These are phyloP conservation scores for Microcyclosporella mali DNA, from an alignment of 2,329 filamentous ascomycete genomes.

Conservation along the genomic window DNA sequence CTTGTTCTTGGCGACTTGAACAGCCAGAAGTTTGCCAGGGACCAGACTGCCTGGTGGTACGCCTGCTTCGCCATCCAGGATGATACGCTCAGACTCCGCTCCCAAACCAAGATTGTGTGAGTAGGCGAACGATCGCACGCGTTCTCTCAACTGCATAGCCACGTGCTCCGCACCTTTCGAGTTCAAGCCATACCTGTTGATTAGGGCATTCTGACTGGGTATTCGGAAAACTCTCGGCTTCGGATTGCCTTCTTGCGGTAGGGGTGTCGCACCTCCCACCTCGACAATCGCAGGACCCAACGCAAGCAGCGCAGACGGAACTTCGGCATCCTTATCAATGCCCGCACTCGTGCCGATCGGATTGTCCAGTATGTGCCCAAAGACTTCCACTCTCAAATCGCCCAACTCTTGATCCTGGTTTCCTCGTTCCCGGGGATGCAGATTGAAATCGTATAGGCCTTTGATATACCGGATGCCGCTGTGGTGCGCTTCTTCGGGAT, in stretches of 20 bases:
- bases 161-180: slow-evolving; percentile 83
- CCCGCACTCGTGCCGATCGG: slow-evolving; percentile 93
- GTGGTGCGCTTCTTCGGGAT: slow-evolving; percentile 90
- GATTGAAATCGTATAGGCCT: slow-evolving; percentile 62
- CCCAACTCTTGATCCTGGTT: slow-evolving; percentile 46
- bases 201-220: slow-evolving; percentile 74
- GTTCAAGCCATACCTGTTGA: slow-evolving; percentile 95
- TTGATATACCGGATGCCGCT: slow-evolving; percentile 66
- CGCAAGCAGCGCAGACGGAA: slow-evolving; percentile 77
- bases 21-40: slow-evolving; percentile 70
- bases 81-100: slow-evolving; percentile 59
- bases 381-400: slow-evolving; percentile 59
- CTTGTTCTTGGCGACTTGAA: slow-evolving; percentile 98
- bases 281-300: slow-evolving; percentile 84
- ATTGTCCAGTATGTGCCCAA: slow-evolving; percentile 70
- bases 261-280: slow-evolving; percentile 81
- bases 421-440: slow-evolving; percentile 80
- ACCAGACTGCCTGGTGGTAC: slow-evolving; percentile 78
- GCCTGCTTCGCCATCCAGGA: slow-evolving; percentile 68
- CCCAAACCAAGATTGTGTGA: slow-evolving; percentile 59
- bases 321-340: slow-evolving; percentile 87
- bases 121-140: slow-evolving; percentile 71
- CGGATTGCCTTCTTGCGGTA: slow-evolving; percentile 82
- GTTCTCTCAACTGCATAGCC: slow-evolving; percentile 68
- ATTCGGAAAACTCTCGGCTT: slow-evolving; percentile 84